phyloP scores from a whole-genome alignment of 2,329 filamentous ascomycete genomes.

The Fusarium pseudograminearum region DNA sequence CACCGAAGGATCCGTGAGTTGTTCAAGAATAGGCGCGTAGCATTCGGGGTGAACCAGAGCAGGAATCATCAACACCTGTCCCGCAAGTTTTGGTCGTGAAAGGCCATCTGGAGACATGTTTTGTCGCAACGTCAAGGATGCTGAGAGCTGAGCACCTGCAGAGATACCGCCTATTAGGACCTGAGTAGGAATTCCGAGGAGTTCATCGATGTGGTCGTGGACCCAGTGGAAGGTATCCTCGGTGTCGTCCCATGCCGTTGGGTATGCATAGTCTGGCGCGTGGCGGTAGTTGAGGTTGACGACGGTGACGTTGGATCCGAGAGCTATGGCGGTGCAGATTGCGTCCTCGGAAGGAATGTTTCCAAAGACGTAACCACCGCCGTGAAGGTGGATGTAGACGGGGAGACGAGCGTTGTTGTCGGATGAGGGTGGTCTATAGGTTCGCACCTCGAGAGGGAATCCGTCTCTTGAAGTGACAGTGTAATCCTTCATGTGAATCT shows the following conservation, averaged over 20 bases:
- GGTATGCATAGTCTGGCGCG: conserved; percentile 65
- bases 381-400: conserved; percentile 65
- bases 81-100: conserved; percentile 53
- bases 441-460: conserved; percentile 33
- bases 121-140: conserved; percentile 56
- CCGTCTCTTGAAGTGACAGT: conserved; percentile 36
- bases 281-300: conserved; percentile 70
- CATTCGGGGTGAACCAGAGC: conserved; percentile 50
- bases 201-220: conserved; percentile 48
- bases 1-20: conserved; percentile 53
- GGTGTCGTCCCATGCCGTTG: conserved; percentile 64
- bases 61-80: conserved; percentile 65
- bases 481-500: conserved; percentile 49
- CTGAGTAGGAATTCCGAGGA: conserved; percentile 23
- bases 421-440: conserved; percentile 32
- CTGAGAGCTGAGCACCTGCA: conserved; percentile 59
- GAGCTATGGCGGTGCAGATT: conserved; percentile 61
- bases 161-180: conserved; percentile 63
- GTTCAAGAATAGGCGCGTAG: conserved; percentile 48
- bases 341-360: conserved; percentile 65
- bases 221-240: conserved; percentile 68
- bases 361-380: conserved; percentile 69
- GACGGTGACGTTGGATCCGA: conserved; percentile 57
- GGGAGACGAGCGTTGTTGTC: conserved; percentile 56
- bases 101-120: conserved; percentile 44